These are phyloP conservation scores for Herpetomonas tarakana DNA, from an alignment of 208 protist genomes.

Conservation along the genomic window DNA sequence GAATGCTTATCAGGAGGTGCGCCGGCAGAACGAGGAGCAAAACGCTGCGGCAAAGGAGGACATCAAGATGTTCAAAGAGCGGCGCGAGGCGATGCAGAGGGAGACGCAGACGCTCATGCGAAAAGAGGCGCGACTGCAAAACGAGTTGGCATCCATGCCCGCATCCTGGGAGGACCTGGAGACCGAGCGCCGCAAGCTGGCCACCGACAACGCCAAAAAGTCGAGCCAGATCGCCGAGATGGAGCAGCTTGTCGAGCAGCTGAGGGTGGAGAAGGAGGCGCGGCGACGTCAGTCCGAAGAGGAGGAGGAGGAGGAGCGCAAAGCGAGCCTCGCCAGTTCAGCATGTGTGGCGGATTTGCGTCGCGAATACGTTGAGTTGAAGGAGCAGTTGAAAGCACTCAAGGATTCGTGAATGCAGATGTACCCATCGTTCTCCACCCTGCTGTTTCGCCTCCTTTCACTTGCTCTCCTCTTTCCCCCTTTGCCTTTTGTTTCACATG, in stretches of 20 bases:
- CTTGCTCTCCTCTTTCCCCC: conserved; percentile 3
- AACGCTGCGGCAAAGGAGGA: conserved; percentile 57
- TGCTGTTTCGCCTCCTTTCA: not conserved
- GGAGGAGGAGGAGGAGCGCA: conserved; percentile 9
- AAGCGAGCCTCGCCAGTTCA: not conserved
- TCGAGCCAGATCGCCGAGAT: conserved; percentile 8
- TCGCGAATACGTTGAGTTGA: conserved; percentile 72
- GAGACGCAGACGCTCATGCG: conserved; percentile 25
- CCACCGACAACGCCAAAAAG: conserved; percentile 48
- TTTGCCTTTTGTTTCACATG: conserved; percentile 4
- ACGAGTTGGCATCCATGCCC: conserved; percentile 35
- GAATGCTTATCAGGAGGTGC: conserved; percentile 48
- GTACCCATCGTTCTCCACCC: too few species aligned
- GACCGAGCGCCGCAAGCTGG: conserved; percentile 24
- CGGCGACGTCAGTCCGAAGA: conserved; percentile 9
- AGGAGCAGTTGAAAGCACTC: conserved; percentile 50
- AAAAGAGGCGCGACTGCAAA: conserved; percentile 43
- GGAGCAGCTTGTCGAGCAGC: conserved; percentile 39
- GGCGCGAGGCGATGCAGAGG: conserved; percentile 42
- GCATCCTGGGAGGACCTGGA: conserved; percentile 25
- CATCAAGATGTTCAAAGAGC: conserved; percentile 64
- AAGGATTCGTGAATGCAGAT: conserved; percentile 23
- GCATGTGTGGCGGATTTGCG: conserved; percentile 53
- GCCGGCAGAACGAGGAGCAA: conserved; percentile 59
- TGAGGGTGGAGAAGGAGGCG: conserved; percentile 37